Percentiles rank a stretch among this genome's conserved stretches.
Conservation (phyloP, 306 rosid species). For the Cotoneaster glaucophyllus region DNA sequence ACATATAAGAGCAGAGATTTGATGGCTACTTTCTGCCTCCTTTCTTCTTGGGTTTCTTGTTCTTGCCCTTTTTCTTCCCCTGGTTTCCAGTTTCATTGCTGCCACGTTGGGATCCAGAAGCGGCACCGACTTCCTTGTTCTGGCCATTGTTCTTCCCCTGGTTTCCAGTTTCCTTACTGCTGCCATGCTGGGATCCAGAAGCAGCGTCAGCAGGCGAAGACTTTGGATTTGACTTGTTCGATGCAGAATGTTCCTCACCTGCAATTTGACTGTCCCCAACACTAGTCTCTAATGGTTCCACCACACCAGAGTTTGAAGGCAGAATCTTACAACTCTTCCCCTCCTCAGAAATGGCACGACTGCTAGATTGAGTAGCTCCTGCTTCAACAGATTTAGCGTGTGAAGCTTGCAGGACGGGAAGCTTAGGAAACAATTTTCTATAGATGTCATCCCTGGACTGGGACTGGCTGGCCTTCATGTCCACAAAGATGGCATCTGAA, state of each 20-base stretch:
- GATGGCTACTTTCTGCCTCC: background rate
- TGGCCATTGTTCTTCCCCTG: background rate
- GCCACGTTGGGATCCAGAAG: no score
- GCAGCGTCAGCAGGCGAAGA: background rate
- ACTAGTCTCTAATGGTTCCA: background rate
- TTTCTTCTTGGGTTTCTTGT: background rate
- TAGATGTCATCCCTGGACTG: constrained; percentile 14
- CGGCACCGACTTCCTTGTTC: background rate
- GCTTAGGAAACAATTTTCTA: constrained; percentile 25
- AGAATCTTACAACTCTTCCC: background rate
- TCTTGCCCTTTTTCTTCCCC: background rate
- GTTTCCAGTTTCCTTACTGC: background rate
- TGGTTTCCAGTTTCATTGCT: background rate
- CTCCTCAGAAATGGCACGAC: background rate
- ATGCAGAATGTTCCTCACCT: background rate
- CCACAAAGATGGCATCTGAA: constrained; percentile 33
- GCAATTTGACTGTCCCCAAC: background rate
- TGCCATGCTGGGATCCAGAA: background rate
- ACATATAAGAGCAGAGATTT: no score
- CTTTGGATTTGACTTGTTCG: background rate
- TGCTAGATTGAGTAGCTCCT: constrained; percentile 1
- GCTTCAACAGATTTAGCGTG: background rate
- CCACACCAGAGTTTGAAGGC: constrained; percentile 3
- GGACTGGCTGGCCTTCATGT: constrained; percentile 15
- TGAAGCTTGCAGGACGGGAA: background rate